These are phyloP conservation scores for Hippophae tibetana DNA, from an alignment of 306 rosid species.

Conservation along the genomic window DNA sequence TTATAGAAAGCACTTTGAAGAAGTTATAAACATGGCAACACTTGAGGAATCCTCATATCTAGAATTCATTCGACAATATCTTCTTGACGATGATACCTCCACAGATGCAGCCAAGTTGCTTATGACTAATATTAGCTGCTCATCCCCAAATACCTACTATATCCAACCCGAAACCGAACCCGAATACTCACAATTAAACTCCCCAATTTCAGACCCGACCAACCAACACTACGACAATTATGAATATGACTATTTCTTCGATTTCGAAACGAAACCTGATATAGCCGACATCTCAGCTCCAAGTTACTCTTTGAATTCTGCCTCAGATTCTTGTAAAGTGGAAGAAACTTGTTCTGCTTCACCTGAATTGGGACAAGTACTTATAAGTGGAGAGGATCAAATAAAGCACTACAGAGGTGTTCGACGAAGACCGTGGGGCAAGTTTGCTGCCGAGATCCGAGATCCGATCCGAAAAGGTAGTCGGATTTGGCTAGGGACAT, in stretches of 20 bases:
- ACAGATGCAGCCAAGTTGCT: constrained; percentile 13
- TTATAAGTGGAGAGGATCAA: neutral
- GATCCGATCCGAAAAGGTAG: constrained; percentile 58
- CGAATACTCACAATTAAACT: neutral
- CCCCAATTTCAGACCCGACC: constrained; percentile 17
- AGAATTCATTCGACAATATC: constrained; percentile 30
- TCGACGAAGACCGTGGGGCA: constrained; percentile 78
- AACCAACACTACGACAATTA: constrained; percentile 7
- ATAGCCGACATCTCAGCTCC: constrained; percentile 4
- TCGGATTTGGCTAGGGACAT: constrained; percentile 81
- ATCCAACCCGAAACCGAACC: constrained; percentile 30
- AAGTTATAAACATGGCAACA: constrained; percentile 9
- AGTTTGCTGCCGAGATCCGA: constrained; percentile 77
- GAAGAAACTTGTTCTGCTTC: neutral
- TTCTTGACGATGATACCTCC: constrained; percentile 25
- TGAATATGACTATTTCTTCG: neutral
- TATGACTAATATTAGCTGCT: neutral
- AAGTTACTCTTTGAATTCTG: neutral
- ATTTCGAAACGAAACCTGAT: constrained; percentile 19
- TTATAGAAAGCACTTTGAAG: neutral
- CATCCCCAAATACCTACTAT: neutral
- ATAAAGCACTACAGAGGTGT: constrained; percentile 59
- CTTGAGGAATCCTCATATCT: constrained; percentile 22
- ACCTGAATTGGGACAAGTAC: no score
- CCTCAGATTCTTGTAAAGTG: neutral